These are phyloP conservation scores for Populus simonii DNA, from an alignment of 345 rosid species.

Conservation along the genomic window DNA sequence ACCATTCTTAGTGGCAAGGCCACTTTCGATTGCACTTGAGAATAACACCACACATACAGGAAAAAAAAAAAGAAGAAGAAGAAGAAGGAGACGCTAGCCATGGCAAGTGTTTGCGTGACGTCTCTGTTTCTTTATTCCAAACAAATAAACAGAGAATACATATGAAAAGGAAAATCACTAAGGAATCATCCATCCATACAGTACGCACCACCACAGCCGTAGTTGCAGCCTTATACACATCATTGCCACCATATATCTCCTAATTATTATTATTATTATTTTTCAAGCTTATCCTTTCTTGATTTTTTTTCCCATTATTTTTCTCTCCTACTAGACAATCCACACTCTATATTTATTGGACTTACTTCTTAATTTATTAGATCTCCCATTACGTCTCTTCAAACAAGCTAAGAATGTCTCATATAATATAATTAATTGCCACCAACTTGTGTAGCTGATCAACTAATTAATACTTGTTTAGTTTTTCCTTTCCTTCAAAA, in stretches of 20 bases:
- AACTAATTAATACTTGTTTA: no score
- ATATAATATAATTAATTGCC: no score
- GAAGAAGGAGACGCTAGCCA: background rate
- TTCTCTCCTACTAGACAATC: slow-evolving; percentile 18
- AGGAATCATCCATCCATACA: slow-evolving; percentile 33
- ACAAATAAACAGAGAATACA: slow-evolving; percentile 19
- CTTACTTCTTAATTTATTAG: background rate
- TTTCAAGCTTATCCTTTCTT: background rate
- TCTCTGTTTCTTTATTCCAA: slow-evolving; percentile 22
- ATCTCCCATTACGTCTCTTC: background rate
- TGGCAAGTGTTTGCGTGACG: slow-evolving; percentile 41
- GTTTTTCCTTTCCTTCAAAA: no score
- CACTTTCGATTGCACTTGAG: slow-evolving; percentile 44
- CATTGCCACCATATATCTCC: slow-evolving; percentile 23
- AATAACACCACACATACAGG: slow-evolving; percentile 15
- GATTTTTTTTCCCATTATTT: background rate
- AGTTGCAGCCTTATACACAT: slow-evolving; percentile 25
- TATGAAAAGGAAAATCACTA: slow-evolving; percentile 41
- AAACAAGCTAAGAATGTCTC: background rate
- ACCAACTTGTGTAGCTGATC: no score
- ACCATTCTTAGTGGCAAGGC: slow-evolving; percentile 44
- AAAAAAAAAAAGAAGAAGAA: background rate
- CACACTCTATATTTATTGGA: background rate
- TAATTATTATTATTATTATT: background rate
- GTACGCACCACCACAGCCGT: slow-evolving; percentile 22